A percentile compares a stretch with the other conserved stretches of the same genome.
Evolutionary conservation across 2,329 filamentous ascomycete genomes (phyloP).

Genomic region (Cordyceps cicadae): DNA sequence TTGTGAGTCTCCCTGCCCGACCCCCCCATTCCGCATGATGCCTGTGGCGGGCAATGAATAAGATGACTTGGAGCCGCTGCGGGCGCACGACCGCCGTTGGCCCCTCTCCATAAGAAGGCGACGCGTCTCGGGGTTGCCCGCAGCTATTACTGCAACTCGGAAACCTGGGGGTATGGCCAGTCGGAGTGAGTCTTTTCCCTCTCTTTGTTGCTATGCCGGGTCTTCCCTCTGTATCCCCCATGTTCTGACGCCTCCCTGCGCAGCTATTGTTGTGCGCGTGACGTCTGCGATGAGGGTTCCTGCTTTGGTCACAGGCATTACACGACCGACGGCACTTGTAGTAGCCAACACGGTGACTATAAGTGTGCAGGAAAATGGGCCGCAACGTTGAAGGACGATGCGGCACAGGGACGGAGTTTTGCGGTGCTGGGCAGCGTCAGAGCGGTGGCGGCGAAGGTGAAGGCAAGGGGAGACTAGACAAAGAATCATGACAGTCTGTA

Average conservation of each 20-base stretch:
- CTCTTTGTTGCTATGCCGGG: not conserved
- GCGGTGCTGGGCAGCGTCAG: conserved; percentile 14
- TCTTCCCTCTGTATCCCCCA: not conserved
- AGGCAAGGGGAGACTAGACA: too few species aligned
- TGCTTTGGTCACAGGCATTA: conserved; percentile 23
- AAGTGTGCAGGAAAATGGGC: conserved; percentile 26
- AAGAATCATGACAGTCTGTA: not conserved
- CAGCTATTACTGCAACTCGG: conserved; percentile 25
- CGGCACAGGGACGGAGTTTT: conserved; percentile 19
- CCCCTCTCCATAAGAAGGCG: conserved; percentile 23
- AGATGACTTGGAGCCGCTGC: conserved; percentile 15
- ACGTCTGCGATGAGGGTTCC: conserved; percentile 26
- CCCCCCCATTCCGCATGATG: too few species aligned
- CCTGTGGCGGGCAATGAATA: not conserved
- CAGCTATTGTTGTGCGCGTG: conserved; percentile 24
- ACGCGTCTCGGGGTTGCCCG: conserved; percentile 22
- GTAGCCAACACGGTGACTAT: conserved; percentile 20
- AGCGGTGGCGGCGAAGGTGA: conserved; percentile 16
- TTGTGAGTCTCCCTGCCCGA: conserved; percentile 18
- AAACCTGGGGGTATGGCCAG: conserved; percentile 24
- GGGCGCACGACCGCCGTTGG: conserved; percentile 23
- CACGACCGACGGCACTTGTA: conserved; percentile 28
- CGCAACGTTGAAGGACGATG: conserved; percentile 20
- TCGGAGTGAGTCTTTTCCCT: conserved; percentile 16
- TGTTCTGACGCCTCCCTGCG: not conserved